Evolutionary conservation across 2,329 filamentous ascomycete species (phyloP).

Genomic region (Epichloe baconii): DNA sequence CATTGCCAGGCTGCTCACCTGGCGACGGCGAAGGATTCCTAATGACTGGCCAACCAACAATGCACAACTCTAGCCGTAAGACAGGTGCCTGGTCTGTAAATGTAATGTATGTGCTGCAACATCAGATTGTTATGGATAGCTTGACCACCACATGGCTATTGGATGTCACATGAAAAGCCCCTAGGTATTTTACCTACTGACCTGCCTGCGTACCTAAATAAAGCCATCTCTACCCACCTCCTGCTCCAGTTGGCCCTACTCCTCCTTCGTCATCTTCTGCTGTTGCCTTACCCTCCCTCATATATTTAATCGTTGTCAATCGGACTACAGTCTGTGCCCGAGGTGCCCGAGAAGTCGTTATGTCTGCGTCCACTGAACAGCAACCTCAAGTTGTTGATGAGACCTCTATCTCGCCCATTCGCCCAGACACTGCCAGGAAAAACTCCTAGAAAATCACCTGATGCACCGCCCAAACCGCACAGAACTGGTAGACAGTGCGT

Average conservation of each 20-base stretch:
- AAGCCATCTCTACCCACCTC: neutral
- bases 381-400: slow-evolving; percentile 29
- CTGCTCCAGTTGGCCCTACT: neutral
- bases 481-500: slow-evolving; percentile 65
- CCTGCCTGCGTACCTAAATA: neutral
- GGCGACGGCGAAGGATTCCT: neutral
- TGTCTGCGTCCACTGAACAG: slow-evolving; percentile 17
- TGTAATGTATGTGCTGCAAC: neutral
- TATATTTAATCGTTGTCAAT: neutral
- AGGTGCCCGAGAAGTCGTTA: slow-evolving; percentile 5
- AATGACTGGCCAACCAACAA: neutral
- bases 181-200: too few species aligned
- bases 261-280: neutral
- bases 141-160: too few species aligned
- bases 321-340: too few species aligned
- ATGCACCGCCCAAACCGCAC: slow-evolving; percentile 62
- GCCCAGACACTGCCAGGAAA: slow-evolving; percentile 40
- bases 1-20: neutral
- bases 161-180: neutral
- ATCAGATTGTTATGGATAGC: neutral
- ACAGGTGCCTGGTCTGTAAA: neutral
- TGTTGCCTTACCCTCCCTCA: too few species aligned
- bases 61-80: neutral
- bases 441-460: slow-evolving; percentile 64
- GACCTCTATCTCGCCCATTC: slow-evolving; percentile 37